phyloP scores from a whole-genome alignment of 495 filamentous ascomycete genomes.

The Massariosphaeria phaeospora region DNA sequence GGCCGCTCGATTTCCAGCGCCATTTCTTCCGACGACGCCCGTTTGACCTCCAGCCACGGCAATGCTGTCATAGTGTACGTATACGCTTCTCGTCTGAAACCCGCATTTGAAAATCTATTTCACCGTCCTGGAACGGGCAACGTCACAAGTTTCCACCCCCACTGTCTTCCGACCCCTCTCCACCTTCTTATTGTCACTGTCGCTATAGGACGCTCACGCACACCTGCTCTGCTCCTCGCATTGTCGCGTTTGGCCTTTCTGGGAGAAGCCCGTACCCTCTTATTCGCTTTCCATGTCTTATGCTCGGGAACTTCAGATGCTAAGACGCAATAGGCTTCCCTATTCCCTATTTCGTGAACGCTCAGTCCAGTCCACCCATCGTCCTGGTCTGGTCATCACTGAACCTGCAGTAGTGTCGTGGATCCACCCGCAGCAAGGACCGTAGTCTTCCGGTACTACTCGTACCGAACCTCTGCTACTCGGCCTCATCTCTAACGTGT shows the following conservation, averaged over 20 bases:
- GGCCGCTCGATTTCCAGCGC: background rate
- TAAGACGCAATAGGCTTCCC: conserved; percentile 8
- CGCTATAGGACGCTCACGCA: background rate
- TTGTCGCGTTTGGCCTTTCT: conserved; percentile 7
- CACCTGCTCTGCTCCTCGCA: conserved; percentile 8
- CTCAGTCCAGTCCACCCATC: conserved; percentile 1
- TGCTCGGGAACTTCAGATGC: conserved; percentile 3
- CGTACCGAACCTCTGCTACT: conserved; percentile 6
- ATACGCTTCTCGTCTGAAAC: conserved; percentile 24
- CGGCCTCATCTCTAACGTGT: conserved; percentile 6
- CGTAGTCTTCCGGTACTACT: conserved; percentile 9
- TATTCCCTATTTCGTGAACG: conserved; percentile 20
- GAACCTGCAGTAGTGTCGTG: conserved; percentile 3
- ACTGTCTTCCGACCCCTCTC: background rate
- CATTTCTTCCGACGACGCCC: conserved; percentile 15
- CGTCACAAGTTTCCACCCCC: conserved; percentile 19
- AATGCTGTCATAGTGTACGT: conserved; percentile 27
- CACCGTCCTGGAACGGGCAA: conserved; percentile 9
- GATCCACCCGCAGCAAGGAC: conserved; percentile 19
- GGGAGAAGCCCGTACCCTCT: conserved; percentile 7
- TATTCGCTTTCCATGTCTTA: conserved; percentile 6
- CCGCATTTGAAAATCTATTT: conserved; percentile 24
- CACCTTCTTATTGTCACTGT: background rate
- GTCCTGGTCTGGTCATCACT: conserved; percentile 2
- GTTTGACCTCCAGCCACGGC: conserved; percentile 23